Evolutionary conservation across 371 early-diverging fungal genomes (phyloP), one percentile per base, ranked within the genome.

Genomic region (Mucor plumbeus): DNA sequence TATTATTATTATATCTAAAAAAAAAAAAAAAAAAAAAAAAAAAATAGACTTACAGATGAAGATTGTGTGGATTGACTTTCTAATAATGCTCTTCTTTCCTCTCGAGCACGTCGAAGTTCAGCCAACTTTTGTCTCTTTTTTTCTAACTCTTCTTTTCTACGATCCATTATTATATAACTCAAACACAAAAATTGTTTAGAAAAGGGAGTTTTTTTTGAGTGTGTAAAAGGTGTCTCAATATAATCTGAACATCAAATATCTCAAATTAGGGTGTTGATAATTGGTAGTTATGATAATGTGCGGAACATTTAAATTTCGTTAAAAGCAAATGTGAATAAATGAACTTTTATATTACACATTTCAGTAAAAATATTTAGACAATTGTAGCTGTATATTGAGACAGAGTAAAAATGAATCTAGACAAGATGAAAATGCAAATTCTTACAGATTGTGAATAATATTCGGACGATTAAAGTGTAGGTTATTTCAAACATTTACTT

Each of bases 101-200:
- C 92, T 68, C 95, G 84, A 57, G 90, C 89, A 39, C 91, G 87
- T 67, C 94, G 85, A 64, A 97, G 87, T 69, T 95, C 95, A 5
- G 93, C 95, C 57, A 97, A 82, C 85, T 94, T 95, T 66, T 90
- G 89, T 65, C 94, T 85, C 81, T 97, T 97, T 76, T 89, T 90
- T 72, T 95, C 95, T 54, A 97, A 81, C 78, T 96, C 97, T 70
- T 91, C 90, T 67, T 90, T 88, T 71, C 91, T 87, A 38, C 87
- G 82, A 69, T 92, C 90, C 90, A 91, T 90, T 50, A 26, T 26
- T 11, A 5, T 38, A 38, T 11, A 38, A 38, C 26, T 26, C 26
- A 26, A 39, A 21, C 10, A n/a, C n/a, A 41, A 39, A 33, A 54
- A 54, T 39, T 33, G 33, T 33, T 47, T 7, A 17, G 17, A 10